Evolutionary conservation across 2,329 filamentous ascomycete species (phyloP), one percentile per base, ranked within the genome.

Genomic region (Magnaporthiopsis rhizophila): DNA sequence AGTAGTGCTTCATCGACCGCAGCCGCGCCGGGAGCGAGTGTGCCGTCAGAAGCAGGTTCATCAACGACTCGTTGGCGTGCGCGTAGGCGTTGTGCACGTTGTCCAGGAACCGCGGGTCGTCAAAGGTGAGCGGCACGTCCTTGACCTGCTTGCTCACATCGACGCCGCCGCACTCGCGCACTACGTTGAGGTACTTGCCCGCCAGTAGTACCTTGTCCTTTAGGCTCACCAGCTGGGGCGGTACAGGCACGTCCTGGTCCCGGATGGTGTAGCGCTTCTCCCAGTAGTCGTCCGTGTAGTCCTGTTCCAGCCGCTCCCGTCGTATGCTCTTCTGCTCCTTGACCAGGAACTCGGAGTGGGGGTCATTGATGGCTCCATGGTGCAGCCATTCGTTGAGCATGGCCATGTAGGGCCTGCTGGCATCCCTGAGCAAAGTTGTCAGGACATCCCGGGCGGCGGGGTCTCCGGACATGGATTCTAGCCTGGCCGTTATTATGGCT

Each of bases 301-400:
- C 95, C 73, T 97, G 89, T 72, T 98, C 92, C 3, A 99, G 80
- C 65, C 91, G 85, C 74, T 98, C 95, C 57, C 95, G 86, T 65
- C 89, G 89, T 70, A 99, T 97, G 72, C 93, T 97, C 76, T 94
- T 96, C 71, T 97, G 92, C 75, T 98, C 95, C 72, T 96, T 96
- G 72, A 99, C 88, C 63, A 99, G 79, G 69, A 99, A 99, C 74
- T 99, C 95, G 1, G 88, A 86, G 74, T 98, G 94, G 0, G 93
- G 92, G 74, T 99, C 95, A 71, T 90, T 91, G 75, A 99, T 98
- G 61, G 89, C 92, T 56, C 95, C 95, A 72, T 96, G 94, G 72
- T 99, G 95, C 21, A 99, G 80, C 95, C 95, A 99, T 74, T 98
- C 94, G 72, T 99, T 99, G 66, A 99, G 80, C 95, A 99, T 99